Evolutionary conservation across 176 grass and related monocot species (phyloP), one percentile per base, ranked within the genome.

Genomic region (Areca catechu): DNA sequence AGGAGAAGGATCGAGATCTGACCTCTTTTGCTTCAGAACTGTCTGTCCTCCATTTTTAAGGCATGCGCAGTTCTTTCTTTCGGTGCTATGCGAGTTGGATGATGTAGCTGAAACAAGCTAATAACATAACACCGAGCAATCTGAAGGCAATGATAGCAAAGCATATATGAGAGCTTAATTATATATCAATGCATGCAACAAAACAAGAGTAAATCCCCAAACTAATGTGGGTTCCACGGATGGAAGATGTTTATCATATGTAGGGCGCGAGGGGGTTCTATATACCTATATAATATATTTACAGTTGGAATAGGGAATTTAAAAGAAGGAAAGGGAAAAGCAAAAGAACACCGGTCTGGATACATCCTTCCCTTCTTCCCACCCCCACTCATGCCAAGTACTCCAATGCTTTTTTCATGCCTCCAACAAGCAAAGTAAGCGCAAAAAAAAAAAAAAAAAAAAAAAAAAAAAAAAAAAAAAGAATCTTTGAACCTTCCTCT

Each of bases 231-330:
- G 57, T 50, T 82, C 56, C 71, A 24, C 22, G 54, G 4, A 63
- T 17, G 49, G 49, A 75, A 88, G 77, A 43, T 12, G 34, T 43
- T 85, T 78, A 95, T 95, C 84, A 85, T 78, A 95, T 95, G 89
- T 95, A 79, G 67, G 24, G 20, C 56, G 27, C 30, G 21, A 57
- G 25, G 53, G 29, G 21, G 15, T 69, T 74, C 28, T 68, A 63
- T 68, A 63, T 74, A 66, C 23, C 25, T 20, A 48, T 58, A 22
- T 29, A 28, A 69, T 70, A 57, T 67, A 56, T 67, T 21, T 67
- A 67, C 52, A 67, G 20, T n/a, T 67, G 53, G 65, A 15, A 67
- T 17, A n/a, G 37, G 51, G 4, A 34, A 27, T 22, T 52, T 24
- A 24, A 61, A 30, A 62, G 72, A 65, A n/a, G 65, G 22, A 54